Evolutionary conservation across 495 filamentous ascomycete genomes (phyloP), one percentile per base, ranked within the genome.

Genomic region (Haplographium delicatum): DNA sequence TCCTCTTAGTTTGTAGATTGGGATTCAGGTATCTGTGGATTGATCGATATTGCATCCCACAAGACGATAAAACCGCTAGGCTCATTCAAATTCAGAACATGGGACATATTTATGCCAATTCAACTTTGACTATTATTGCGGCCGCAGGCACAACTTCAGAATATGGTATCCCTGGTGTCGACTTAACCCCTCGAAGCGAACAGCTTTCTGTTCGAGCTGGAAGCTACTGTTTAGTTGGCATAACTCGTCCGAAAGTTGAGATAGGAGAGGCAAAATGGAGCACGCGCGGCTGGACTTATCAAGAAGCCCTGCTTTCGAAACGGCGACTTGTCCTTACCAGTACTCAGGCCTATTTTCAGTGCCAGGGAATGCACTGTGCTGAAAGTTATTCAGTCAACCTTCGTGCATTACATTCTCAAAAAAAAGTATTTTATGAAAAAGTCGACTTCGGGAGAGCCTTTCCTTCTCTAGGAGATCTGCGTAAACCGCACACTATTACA

Each of bases 261-360:
- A 61, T 68, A 33, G 7, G 26, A 10, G 35, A 46, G 0, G 64
- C 62, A 0, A 45, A 44, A 6, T 71, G 70, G 70, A 20, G 31
- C 5, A 65, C 58, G 4, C 50, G 70, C 35, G 70, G 55, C 8
- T 73, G 70, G 70, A 73, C 70, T 2, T 70, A 56, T 49, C 71
- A 74, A 53, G 68, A 73, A 54, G 62, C 48, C 0, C 10, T 69
- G 9, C 52, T 71, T 8, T 67, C 65, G 3, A 35, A 47, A n/a
- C 60, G 68, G 0, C 47, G 65, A 1, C 50, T 73, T 11, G 64
- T 61, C 39, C 60, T 74, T 34, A 62, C 54, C 0, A 53, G 65
- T 2, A 33, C 59, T 4, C 65, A 70, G 40, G 40, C 63, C 34
- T 70, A 67, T 35, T 74, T 68, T 45, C 61, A 69, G 23, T 72